phyloP scores from a whole-genome alignment of 345 rosid genomes.

The Cardamine resedifolia region DNA sequence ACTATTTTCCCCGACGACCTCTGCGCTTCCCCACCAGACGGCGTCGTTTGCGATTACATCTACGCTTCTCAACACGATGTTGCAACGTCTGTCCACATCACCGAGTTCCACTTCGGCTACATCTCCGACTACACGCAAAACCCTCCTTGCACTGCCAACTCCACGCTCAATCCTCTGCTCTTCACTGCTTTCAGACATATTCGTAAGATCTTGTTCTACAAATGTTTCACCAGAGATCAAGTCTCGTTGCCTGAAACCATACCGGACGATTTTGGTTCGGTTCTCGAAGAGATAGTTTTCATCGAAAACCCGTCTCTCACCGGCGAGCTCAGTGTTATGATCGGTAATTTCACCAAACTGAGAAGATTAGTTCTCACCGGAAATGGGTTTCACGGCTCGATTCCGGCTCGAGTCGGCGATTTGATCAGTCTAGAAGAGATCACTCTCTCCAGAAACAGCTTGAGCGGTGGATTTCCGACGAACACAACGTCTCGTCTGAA shows the following conservation, averaged over 20 bases:
- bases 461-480: constrained; percentile 44
- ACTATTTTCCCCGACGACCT: constrained; percentile 57
- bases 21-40: constrained; percentile 67
- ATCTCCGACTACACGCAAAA: constrained; percentile 62
- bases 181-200: constrained; percentile 53
- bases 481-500: constrained; percentile 37
- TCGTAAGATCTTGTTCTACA: constrained; percentile 67
- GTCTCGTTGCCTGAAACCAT: constrained; percentile 40
- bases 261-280: constrained; percentile 41
- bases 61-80: constrained; percentile 13
- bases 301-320: constrained; percentile 54
- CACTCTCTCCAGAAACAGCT: constrained; percentile 55
- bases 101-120: constrained; percentile 60
- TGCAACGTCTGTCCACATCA: constrained; percentile 43
- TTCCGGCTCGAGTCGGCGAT: constrained; percentile 44
- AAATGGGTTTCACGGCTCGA: constrained; percentile 52
- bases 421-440: constrained; percentile 53
- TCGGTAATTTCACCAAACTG: constrained; percentile 46
- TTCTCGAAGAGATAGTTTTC: constrained; percentile 60
- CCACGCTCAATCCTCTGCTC: constrained; percentile 55
- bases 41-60: constrained; percentile 59
- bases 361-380: constrained; percentile 55
- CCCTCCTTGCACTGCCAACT: constrained; percentile 57
- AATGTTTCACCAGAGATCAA: constrained; percentile 48
- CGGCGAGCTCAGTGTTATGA: constrained; percentile 43